Conservation (phyloP, 225 moss, liverwort and hornwort genomes). For the Pseudoscleropodium purum region DNA sequence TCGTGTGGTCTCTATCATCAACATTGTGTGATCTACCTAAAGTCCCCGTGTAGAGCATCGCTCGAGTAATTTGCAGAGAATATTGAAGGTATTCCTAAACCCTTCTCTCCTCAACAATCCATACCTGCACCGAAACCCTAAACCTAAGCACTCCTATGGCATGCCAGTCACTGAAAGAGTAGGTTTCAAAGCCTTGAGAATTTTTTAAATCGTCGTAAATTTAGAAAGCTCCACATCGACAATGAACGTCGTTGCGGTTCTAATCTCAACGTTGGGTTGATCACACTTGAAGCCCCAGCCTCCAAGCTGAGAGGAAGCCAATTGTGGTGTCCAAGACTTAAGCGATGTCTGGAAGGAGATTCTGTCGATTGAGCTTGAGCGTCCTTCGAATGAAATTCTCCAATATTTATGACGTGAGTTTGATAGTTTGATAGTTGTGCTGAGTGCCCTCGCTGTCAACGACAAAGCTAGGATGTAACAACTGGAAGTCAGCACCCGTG, state of each 20-base stretch:
- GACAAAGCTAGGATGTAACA: conserved; percentile 3
- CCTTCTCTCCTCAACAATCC: background rate
- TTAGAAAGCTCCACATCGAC: background rate
- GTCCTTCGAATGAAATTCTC: background rate
- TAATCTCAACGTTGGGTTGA: background rate
- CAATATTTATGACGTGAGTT: background rate
- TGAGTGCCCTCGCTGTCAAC: conserved; percentile 27
- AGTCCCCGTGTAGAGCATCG: background rate
- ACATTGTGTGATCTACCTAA: background rate
- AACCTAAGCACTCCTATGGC: background rate
- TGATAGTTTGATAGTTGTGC: conserved; percentile 5
- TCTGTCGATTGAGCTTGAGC: background rate
- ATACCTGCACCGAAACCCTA: background rate
- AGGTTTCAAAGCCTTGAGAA: background rate
- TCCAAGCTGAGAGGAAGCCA: background rate
- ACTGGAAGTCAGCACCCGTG: background rate
- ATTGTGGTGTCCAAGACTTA: background rate
- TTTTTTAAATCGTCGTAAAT: background rate
- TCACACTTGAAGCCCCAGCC: background rate
- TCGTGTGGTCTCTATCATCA: background rate
- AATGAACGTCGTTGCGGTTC: background rate
- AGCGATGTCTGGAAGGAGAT: background rate
- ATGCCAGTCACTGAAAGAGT: background rate
- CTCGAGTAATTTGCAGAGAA: background rate
- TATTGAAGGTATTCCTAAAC: background rate